Conservation (phyloP, 768 basidiomycete species). For the Mycena polygramma region DNA sequence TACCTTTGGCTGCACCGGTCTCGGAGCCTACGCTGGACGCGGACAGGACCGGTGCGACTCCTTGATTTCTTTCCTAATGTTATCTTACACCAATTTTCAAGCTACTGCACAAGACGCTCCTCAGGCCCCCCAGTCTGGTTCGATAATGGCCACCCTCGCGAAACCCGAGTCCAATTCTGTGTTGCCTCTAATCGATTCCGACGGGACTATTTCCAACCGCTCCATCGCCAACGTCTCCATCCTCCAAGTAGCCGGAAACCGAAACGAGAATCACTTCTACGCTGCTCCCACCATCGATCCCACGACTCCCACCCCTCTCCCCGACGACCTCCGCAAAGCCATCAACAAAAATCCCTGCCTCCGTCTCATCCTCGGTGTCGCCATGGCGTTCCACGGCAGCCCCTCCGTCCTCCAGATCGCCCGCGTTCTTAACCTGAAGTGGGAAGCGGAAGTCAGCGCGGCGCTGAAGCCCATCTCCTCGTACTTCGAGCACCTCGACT, state of each 20-base stretch:
- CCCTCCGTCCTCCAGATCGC: constrained; percentile 22
- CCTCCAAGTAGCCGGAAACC: too few species aligned
- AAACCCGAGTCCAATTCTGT: not conserved
- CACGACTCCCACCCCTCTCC: not conserved
- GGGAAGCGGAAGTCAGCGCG: not conserved
- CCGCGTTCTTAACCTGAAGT: not conserved
- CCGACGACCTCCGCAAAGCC: not conserved
- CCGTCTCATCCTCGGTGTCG: constrained; percentile 6
- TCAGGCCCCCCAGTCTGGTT: too few species aligned
- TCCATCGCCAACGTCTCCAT: not conserved
- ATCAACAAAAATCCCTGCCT: not conserved
- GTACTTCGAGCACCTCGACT: not conserved
- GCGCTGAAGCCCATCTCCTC: constrained; percentile 4
- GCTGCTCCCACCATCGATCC: not conserved
- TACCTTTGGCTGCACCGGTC: too few species aligned
- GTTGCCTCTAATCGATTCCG: not conserved
- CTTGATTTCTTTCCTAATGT: too few species aligned
- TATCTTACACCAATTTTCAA: too few species aligned
- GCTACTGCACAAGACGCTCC: too few species aligned
- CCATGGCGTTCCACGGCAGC: constrained; percentile 6
- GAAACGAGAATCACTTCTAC: not conserved
- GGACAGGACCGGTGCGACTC: too few species aligned
- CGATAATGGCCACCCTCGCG: too few species aligned
- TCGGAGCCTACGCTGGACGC: too few species aligned
- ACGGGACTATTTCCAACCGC: not conserved